A percentile compares a stretch with the other conserved stretches of the same genome.
Evolutionary conservation across 1,284 basidiomycete genomes (phyloP).

Genomic region (Hemileia vastatrix): DNA sequence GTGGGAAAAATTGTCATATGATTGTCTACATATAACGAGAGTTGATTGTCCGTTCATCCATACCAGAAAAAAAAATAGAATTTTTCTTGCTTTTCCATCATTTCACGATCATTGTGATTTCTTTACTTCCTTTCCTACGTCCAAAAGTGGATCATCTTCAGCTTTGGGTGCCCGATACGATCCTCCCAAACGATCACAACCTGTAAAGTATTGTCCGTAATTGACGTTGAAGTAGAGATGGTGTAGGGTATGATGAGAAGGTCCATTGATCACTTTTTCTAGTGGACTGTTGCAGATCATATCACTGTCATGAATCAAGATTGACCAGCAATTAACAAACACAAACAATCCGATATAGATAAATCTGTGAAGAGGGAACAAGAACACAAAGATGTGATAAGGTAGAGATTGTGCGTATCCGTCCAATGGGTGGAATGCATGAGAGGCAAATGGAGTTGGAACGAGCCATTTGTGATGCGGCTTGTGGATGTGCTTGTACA

Average conservation of each 20-base stretch:
- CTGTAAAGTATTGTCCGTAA: constrained; percentile 89
- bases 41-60: no score
- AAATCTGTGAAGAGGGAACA: constrained; percentile 81
- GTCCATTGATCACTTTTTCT: constrained; percentile 89
- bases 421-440: constrained; percentile 95
- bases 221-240: constrained; percentile 94
- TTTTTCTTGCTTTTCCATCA: no score
- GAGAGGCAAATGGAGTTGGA: constrained; percentile 89
- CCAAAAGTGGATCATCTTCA: constrained; percentile 69
- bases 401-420: constrained; percentile 88
- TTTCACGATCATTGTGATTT: no score
- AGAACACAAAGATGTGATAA: constrained; percentile 83
- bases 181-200: constrained; percentile 71
- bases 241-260: constrained; percentile 93
- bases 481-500: constrained; percentile 79
- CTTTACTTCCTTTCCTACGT: no score
- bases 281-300: constrained; percentile 87
- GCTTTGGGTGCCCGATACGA: constrained; percentile 75
- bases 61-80: no score
- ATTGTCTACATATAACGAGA: no score
- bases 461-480: constrained; percentile 99
- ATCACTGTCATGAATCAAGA: constrained; percentile 95
- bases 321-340: constrained; percentile 81
- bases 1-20: no score
- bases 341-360: constrained; percentile 74